A percentile compares a stretch with the other conserved stretches of the same genome.
Evolutionary conservation across 306 rosid species (phyloP).

Genomic region (Malus asiatica): DNA sequence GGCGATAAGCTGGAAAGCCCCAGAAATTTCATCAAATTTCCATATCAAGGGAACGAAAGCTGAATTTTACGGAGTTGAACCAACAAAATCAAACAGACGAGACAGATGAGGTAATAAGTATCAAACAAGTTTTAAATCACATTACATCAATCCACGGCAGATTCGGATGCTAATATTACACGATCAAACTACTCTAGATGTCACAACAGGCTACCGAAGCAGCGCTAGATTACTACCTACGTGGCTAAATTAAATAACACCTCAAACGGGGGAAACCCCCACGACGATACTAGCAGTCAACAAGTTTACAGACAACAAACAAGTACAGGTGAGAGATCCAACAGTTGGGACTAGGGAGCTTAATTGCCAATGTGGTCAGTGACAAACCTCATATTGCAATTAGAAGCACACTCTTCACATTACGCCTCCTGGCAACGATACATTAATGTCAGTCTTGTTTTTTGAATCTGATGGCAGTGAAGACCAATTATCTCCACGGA

Average conservation of each 20-base stretch:
- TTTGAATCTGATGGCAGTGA: slow-evolving; percentile 47
- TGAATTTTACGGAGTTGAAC: neutral
- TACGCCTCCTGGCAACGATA: slow-evolving; percentile 56
- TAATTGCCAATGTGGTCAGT: slow-evolving; percentile 32
- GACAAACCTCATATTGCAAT: slow-evolving; percentile 18
- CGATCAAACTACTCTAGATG: slow-evolving; percentile 40
- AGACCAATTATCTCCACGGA: slow-evolving; percentile 72
- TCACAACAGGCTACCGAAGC: slow-evolving; percentile 20
- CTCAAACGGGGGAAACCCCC: slow-evolving; percentile 16
- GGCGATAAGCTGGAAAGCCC: no score
- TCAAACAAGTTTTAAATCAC: slow-evolving; percentile 22
- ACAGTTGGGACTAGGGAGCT: slow-evolving; percentile 25
- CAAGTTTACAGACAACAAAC: slow-evolving; percentile 41
- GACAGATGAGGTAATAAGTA: neutral
- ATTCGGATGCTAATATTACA: slow-evolving; percentile 32
- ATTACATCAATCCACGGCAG: slow-evolving; percentile 31
- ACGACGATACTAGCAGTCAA: slow-evolving; percentile 20
- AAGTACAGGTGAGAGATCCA: slow-evolving; percentile 11
- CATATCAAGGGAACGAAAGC: neutral
- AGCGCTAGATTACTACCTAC: slow-evolving; percentile 30
- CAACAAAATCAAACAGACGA: neutral
- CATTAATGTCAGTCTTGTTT: slow-evolving; percentile 62
- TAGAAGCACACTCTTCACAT: neutral
- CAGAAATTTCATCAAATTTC: no score
- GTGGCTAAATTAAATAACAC: slow-evolving; percentile 31